Evolutionary conservation across 2,329 filamentous ascomycete genomes (phyloP).

Genomic region (Claviceps lovelessii): DNA sequence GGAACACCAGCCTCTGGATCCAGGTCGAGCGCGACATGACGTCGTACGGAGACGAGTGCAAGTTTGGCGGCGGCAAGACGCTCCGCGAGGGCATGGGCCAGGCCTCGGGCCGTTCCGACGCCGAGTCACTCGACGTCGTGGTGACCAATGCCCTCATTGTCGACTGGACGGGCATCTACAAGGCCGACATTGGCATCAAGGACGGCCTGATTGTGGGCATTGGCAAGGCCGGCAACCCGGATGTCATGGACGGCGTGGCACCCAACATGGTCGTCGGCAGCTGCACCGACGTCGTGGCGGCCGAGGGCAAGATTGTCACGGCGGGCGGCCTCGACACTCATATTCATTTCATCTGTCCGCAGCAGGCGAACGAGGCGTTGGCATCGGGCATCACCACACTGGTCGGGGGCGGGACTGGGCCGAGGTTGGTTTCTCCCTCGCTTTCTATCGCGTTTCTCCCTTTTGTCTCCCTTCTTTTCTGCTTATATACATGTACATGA

Average conservation of each 20-base stretch:
- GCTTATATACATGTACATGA: neutral
- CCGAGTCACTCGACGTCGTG: conserved; percentile 66
- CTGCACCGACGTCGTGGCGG: conserved; percentile 84
- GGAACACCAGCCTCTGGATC: conserved; percentile 78
- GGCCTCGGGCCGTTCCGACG: conserved; percentile 59
- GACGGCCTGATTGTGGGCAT: conserved; percentile 74
- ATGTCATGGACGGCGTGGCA: conserved; percentile 82
- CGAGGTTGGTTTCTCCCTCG: conserved; percentile 40
- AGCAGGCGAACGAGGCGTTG: conserved; percentile 73
- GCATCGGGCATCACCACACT: conserved; percentile 80
- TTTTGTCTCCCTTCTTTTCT: too few relatives aligned
- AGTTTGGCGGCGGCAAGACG: conserved; percentile 90
- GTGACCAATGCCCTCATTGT: conserved; percentile 82
- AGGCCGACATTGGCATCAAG: conserved; percentile 91
- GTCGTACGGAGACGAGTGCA: conserved; percentile 80
- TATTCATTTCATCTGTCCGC: conserved; percentile 89
- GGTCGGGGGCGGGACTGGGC: conserved; percentile 81
- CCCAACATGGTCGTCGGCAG: conserved; percentile 68
- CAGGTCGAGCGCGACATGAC: conserved; percentile 78
- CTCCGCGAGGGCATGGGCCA: conserved; percentile 93
- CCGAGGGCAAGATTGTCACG: conserved; percentile 79
- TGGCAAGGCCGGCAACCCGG: conserved; percentile 92
- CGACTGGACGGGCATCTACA: conserved; percentile 87
- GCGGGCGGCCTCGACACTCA: conserved; percentile 82
- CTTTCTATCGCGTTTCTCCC: neutral